A percentile compares a stretch with the other conserved stretches of the same genome.
Conservation (phyloP, 805 yeast genomes). For the Saturnispora zaruensis region DNA sequence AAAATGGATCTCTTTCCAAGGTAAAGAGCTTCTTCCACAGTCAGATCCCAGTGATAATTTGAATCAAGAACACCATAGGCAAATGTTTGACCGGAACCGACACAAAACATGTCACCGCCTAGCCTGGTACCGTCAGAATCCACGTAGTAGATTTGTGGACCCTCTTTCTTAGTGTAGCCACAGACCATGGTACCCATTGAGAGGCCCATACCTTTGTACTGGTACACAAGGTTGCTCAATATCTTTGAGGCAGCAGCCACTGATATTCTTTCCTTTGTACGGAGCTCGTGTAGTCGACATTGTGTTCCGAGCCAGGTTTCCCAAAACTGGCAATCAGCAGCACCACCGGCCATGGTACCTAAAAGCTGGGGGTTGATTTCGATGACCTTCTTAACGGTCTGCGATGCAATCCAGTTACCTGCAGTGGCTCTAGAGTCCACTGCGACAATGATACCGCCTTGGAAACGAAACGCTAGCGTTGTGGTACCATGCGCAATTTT, state of each 20-base stretch:
- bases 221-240: slow-evolving; percentile 79
- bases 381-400: slow-evolving; percentile 94
- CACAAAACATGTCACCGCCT: slow-evolving; percentile 92
- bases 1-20: slow-evolving; percentile 91
- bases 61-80: slow-evolving; percentile 97
- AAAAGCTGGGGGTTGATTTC: slow-evolving; percentile 90
- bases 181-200: slow-evolving; percentile 99
- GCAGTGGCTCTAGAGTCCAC: slow-evolving; percentile 98
- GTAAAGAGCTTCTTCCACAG: slow-evolving; percentile 88
- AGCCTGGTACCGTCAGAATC: slow-evolving; percentile 96
- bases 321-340: slow-evolving; percentile 99
- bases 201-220: slow-evolving; percentile 96
- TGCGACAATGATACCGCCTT: slow-evolving; percentile 92
- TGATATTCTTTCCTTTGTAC: slow-evolving; percentile 89
- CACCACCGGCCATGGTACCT: slow-evolving; percentile 99
- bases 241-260: slow-evolving; percentile 97
- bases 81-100: slow-evolving; percentile 98
- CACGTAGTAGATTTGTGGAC: slow-evolving; percentile 91
- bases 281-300: slow-evolving; percentile 87
- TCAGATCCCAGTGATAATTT: slow-evolving; percentile 82
- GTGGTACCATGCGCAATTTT: slow-evolving; percentile 99
- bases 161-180: slow-evolving; percentile 92
- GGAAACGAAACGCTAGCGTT: slow-evolving; percentile 89
- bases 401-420: slow-evolving; percentile 97
- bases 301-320: slow-evolving; percentile 98